Percentiles rank a stretch among this genome's conserved stretches.
Conservation (phyloP, 2,329 filamentous ascomycete species). For the Orbilia ellipsospora region DNA sequence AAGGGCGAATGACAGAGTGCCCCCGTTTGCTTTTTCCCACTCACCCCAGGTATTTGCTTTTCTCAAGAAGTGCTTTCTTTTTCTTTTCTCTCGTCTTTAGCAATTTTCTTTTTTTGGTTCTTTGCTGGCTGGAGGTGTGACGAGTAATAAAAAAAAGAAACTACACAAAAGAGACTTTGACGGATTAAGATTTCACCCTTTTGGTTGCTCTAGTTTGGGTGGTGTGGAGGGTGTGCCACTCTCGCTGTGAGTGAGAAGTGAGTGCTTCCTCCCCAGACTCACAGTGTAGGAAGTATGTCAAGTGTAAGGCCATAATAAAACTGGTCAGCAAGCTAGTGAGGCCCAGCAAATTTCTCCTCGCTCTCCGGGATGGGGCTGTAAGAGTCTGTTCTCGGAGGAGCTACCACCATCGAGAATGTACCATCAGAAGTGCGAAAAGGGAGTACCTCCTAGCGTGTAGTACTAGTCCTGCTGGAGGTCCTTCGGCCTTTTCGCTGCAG, state of each 20-base stretch:
- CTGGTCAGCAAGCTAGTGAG: slow-evolving; percentile 27
- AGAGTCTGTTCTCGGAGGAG: slow-evolving; percentile 54
- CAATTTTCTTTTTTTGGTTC: slow-evolving; percentile 15
- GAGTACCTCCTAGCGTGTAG: slow-evolving; percentile 40
- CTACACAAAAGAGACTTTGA: slow-evolving; percentile 15
- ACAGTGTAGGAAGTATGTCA: slow-evolving; percentile 11
- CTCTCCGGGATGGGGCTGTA: slow-evolving; percentile 42
- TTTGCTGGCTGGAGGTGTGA: slow-evolving; percentile 36
- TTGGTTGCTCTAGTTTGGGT: background rate
- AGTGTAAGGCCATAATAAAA: slow-evolving; percentile 24
- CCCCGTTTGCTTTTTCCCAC: slow-evolving; percentile 34
- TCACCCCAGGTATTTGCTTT: no score
- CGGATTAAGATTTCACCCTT: slow-evolving; percentile 49
- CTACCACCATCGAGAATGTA: slow-evolving; percentile 26
- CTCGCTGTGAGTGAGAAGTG: slow-evolving; percentile 16
- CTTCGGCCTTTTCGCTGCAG: slow-evolving; percentile 41
- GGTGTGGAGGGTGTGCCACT: slow-evolving; percentile 43
- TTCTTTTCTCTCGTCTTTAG: background rate
- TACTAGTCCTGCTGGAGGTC: slow-evolving; percentile 26
- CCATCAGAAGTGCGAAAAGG: slow-evolving; percentile 2
- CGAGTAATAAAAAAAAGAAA: slow-evolving; percentile 17
- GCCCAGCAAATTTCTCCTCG: slow-evolving; percentile 53
- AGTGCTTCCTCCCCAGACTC: background rate
- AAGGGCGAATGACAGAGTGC: slow-evolving; percentile 51
- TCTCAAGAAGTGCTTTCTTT: no score